Conservation (phyloP, 352 stramenopile species). For the Pilasporangium apinafurcum region DNA sequence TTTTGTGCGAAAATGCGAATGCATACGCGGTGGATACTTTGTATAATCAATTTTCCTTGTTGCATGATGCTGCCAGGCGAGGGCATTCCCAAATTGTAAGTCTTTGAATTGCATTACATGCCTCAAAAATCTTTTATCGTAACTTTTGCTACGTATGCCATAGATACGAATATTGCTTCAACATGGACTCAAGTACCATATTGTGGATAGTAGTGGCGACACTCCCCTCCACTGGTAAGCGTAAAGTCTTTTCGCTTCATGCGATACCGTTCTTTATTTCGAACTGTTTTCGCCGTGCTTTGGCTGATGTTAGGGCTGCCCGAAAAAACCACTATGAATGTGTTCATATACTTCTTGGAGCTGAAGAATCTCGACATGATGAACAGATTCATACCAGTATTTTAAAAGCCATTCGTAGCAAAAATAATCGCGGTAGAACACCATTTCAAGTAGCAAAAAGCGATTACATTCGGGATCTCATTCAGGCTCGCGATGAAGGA, state of each 20-base stretch:
- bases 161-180: slow-evolving; percentile 47
- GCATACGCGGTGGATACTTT: slow-evolving; percentile 39
- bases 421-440: slow-evolving; percentile 43
- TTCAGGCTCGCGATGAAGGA: slow-evolving; percentile 49
- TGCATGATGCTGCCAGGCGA: slow-evolving; percentile 56
- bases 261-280: not conserved
- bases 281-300: not conserved
- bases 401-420: slow-evolving; percentile 22
- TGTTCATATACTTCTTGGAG: slow-evolving; percentile 37
- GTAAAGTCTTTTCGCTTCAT: not conserved
- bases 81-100: slow-evolving; percentile 46
- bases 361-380: slow-evolving; percentile 20
- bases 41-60: slow-evolving; percentile 53
- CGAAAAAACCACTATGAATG: slow-evolving; percentile 56
- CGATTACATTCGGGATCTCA: slow-evolving; percentile 26
- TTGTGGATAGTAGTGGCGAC: slow-evolving; percentile 41
- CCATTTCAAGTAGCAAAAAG: slow-evolving; percentile 30
- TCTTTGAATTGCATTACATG: not conserved
- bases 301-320: slow-evolving; percentile 29
- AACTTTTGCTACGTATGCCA: not conserved
- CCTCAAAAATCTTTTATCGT: not conserved
- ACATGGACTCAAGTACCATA: slow-evolving; percentile 27
- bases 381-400: slow-evolving; percentile 18
- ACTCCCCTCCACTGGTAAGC: slow-evolving; percentile 63
- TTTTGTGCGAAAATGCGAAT: slow-evolving; percentile 54